phyloP scores from a whole-genome alignment of 352 stramenopile genomes.

The Phytophthora kernoviae region DNA sequence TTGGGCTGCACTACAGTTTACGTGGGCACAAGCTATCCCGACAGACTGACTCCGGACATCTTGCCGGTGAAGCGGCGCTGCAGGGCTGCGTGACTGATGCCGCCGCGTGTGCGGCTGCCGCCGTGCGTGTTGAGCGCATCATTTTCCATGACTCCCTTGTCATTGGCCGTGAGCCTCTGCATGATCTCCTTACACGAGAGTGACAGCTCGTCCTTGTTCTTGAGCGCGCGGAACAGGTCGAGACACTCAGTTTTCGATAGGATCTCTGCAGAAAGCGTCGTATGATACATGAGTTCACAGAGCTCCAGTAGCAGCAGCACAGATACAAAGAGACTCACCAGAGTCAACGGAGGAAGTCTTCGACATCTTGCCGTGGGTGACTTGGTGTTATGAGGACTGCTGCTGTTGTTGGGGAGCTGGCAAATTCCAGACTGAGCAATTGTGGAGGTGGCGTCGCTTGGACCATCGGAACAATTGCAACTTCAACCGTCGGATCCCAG shows the following conservation, averaged over 20 bases:
- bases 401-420: conserved; percentile 23
- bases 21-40: conserved; percentile 30
- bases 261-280: conserved; percentile 37
- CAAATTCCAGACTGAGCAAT: conserved; percentile 33
- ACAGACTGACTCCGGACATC: conserved; percentile 75
- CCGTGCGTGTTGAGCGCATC: conserved; percentile 67
- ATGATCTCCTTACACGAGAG: conserved; percentile 78
- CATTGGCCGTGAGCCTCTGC: conserved; percentile 62
- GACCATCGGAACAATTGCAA: not conserved
- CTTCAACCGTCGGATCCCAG: not conserved
- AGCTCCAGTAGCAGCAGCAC: not conserved
- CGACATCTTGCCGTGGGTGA: conserved; percentile 24
- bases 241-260: conserved; percentile 61
- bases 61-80: conserved; percentile 85
- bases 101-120: conserved; percentile 58
- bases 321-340: conserved; percentile 21
- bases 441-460: not conserved
- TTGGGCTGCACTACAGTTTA: conserved; percentile 29
- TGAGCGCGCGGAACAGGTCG: conserved; percentile 71
- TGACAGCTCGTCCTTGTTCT: conserved; percentile 85
- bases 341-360: conserved; percentile 47
- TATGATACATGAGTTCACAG: not conserved
- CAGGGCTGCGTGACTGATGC: conserved; percentile 75
- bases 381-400: conserved; percentile 9
- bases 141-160: conserved; percentile 76